Conservation (phyloP, 2,329 filamentous ascomycete genomes). For the Aspergillus aculeatinus region DNA sequence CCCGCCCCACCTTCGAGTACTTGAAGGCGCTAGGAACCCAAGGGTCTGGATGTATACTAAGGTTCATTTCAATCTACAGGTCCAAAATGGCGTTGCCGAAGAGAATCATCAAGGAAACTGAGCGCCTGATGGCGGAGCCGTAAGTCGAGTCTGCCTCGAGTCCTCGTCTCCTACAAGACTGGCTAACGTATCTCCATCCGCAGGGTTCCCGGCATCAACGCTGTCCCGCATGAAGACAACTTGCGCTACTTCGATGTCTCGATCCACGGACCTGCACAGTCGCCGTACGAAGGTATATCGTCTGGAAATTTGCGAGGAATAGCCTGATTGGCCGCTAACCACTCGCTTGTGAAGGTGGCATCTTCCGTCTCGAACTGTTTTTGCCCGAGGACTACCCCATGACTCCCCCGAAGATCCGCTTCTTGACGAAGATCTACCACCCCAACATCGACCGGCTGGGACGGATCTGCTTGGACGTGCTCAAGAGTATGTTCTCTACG, state of each 20-base stretch:
- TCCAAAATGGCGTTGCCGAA: slow-evolving; percentile 73
- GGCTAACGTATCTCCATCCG: slow-evolving; percentile 10
- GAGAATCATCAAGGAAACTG: slow-evolving; percentile 97
- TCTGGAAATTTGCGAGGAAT: not conserved
- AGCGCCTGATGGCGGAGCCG: slow-evolving; percentile 95
- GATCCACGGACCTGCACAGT: slow-evolving; percentile 87
- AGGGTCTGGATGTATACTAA: slow-evolving; percentile 15
- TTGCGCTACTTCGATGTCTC: slow-evolving; percentile 97
- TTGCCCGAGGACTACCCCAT: slow-evolving; percentile 98
- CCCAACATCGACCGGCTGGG: slow-evolving; percentile 98
- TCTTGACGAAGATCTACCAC: slow-evolving; percentile 98
- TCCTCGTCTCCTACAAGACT: slow-evolving; percentile 3
- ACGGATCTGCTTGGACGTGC: slow-evolving; percentile 92
- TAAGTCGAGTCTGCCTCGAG: slow-evolving; percentile 49
- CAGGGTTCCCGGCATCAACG: slow-evolving; percentile 94
- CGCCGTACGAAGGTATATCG: slow-evolving; percentile 81
- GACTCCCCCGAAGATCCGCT: slow-evolving; percentile 97
- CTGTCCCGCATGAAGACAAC: slow-evolving; percentile 94
- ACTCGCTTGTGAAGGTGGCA: slow-evolving; percentile 56
- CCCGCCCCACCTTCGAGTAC: slow-evolving; percentile 9
- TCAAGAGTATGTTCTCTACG: slow-evolving; percentile 72
- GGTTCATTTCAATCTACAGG: slow-evolving; percentile 21
- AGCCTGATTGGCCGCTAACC: slow-evolving; percentile 5
- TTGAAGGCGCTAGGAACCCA: not conserved
- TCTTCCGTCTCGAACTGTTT: slow-evolving; percentile 97